phyloP scores from a whole-genome alignment of 1,284 basidiomycete genomes.

The Moesziomyces globuligerus region DNA sequence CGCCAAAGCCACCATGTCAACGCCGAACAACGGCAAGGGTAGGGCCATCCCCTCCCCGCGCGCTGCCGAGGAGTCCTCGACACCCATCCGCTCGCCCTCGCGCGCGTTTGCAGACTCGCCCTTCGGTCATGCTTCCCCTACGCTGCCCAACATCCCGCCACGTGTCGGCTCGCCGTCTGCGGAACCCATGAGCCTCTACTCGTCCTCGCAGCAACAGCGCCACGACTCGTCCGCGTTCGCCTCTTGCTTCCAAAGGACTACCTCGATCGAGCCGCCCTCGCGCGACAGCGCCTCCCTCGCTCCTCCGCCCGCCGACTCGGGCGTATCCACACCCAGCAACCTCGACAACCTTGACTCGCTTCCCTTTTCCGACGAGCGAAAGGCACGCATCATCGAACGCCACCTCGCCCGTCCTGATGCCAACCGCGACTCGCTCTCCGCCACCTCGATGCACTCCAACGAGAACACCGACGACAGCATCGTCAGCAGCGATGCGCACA shows the following conservation, averaged over 20 bases:
- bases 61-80: conserved; percentile 13
- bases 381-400: conserved; percentile 57
- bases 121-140: conserved; percentile 33
- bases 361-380: conserved; percentile 60
- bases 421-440: conserved; percentile 44
- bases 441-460: conserved; percentile 29
- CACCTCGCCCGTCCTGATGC: conserved; percentile 46
- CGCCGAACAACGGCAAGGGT: conserved; percentile 40
- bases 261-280: conserved; percentile 35
- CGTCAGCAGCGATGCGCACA: conserved; percentile 13
- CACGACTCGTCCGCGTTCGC: conserved; percentile 22
- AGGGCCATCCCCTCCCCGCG: conserved; percentile 22
- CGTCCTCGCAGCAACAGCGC: conserved; percentile 37
- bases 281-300: conserved; percentile 39
- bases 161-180: conserved; percentile 48
- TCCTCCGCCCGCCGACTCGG: conserved; percentile 37
- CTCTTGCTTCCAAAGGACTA: conserved; percentile 21
- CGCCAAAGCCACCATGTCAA: conserved; percentile 23
- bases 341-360: conserved; percentile 53
- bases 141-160: conserved; percentile 53
- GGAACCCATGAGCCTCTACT: conserved; percentile 33
- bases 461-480: conserved; percentile 31
- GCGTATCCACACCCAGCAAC: conserved; percentile 49
- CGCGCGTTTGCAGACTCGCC: conserved; percentile 24
- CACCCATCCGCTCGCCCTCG: conserved; percentile 37